Conservation (phyloP, 441 rosid species). For the Cnidoscolus chayamansa region DNA sequence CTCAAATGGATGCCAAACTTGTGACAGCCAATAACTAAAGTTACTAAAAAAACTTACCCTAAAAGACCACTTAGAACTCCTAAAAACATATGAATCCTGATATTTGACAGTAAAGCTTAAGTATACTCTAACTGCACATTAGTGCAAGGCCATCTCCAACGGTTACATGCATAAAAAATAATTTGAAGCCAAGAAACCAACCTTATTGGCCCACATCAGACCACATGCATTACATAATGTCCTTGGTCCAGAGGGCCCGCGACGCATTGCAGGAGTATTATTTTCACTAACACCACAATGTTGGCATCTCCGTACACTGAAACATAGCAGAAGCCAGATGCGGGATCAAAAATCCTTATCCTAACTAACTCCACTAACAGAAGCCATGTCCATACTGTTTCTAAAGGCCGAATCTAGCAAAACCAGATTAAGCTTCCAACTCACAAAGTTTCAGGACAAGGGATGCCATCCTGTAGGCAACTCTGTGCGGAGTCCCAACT, state of each 20-base stretch:
- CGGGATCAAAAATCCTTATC: too few relatives aligned
- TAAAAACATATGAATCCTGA: not conserved
- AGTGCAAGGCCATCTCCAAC: not conserved
- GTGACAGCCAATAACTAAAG: not conserved
- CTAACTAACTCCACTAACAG: not conserved
- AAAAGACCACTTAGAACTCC: slow-evolving; percentile 3
- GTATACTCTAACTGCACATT: not conserved
- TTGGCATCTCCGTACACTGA: slow-evolving; percentile 54
- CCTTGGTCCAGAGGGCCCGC: slow-evolving; percentile 86
- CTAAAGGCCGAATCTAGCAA: slow-evolving; percentile 14
- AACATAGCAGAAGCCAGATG: slow-evolving; percentile 20
- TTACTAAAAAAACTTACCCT: not conserved
- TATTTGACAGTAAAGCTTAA: not conserved
- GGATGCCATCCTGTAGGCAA: slow-evolving; percentile 43
- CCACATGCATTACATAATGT: slow-evolving; percentile 82
- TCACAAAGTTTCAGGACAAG: slow-evolving; percentile 59
- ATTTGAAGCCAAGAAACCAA: slow-evolving; percentile 20
- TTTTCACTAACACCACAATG: slow-evolving; percentile 70
- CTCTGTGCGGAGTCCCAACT: slow-evolving; percentile 47
- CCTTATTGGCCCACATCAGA: slow-evolving; percentile 88
- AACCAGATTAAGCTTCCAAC: slow-evolving; percentile 28
- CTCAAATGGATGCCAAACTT: not conserved
- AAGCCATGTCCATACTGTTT: slow-evolving; percentile 14
- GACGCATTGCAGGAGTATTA: slow-evolving; percentile 79
- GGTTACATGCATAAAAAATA: not conserved